Base-by-base conservation (phyloP, 2,329 filamentous ascomycete species). In the Trichothecium roseum region DNA sequence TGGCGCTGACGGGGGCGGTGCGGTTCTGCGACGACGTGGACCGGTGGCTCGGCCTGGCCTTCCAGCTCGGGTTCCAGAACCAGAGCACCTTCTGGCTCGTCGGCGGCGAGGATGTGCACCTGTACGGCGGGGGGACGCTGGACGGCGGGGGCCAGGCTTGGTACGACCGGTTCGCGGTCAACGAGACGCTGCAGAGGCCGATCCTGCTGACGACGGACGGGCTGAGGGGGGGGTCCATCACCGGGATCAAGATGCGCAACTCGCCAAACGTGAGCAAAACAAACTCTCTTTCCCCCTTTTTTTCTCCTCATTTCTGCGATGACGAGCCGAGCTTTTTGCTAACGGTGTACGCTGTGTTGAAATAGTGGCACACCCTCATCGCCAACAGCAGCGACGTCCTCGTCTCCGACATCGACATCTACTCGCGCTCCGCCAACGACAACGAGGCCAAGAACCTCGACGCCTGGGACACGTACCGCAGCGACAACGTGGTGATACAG, bases 1-100 rank as follows among this genome's bases (percentile, higher is more conserved):
- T 82, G 4, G 68, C 72, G 61, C 60, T 59, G 38, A 53, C 51
- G 0, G 76, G 74, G 16, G 67, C 66, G 16, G 64, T 82, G 15
- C 60, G 69, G 37, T 84, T 84, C 56, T 72, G 69, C 37, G 69
- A 78, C 34, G 74, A 84, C 49, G 78, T 76, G 2, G 67, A 74
- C 43, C 84, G 83, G 55, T 84, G 80, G 80, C 66, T 78, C 42
- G 65, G 63, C 8, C 67, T 81, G 46, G 64, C 68, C 29, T 83
- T 82, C 63, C 68, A 69, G 37, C 75, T 78, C 18, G 61, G 59
- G 5, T 84, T 74, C 56, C 80, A 84, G 46, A 81, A 81, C 42
- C 68, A 71, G 74, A 53, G 72, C 1, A 43, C 47, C 5, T 52
- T 54, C 38, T 57, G 54, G 54, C 46, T 43, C 28, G 45, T 53